Evolutionary conservation across 352 stramenopile species (phyloP).

Genomic region (Phytophthora pistaciae): DNA sequence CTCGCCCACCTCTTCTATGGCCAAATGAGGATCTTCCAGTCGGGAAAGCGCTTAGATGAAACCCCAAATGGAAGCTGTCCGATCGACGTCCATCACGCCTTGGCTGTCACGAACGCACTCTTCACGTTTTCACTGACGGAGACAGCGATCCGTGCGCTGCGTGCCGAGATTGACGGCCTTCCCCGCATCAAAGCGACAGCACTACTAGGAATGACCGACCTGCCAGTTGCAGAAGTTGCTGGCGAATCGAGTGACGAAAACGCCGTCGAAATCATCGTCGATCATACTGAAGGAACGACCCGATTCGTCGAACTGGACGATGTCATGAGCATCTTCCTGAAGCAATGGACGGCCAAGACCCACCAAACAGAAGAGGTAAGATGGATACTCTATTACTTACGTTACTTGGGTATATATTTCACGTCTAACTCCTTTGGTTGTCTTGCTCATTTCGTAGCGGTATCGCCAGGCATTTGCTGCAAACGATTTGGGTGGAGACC

Average conservation of each 20-base stretch:
- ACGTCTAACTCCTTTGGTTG: not conserved
- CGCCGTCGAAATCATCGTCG: not conserved
- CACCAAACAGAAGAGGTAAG: constrained; percentile 66
- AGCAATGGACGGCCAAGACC: constrained; percentile 55
- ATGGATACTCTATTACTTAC: not conserved
- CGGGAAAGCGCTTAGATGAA: constrained; percentile 65
- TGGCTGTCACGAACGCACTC: constrained; percentile 41
- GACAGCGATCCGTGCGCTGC: constrained; percentile 42
- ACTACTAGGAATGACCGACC: constrained; percentile 9
- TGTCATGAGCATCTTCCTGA: constrained; percentile 66
- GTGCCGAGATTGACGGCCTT: constrained; percentile 46
- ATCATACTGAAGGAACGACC: constrained; percentile 10
- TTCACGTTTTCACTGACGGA: constrained; percentile 60
- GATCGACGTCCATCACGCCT: constrained; percentile 43
- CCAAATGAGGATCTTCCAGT: constrained; percentile 76
- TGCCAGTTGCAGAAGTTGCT: not conserved
- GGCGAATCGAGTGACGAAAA: constrained; percentile 16
- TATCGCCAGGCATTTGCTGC: constrained; percentile 62
- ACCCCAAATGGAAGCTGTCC: constrained; percentile 59
- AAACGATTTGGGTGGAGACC: constrained; percentile 50
- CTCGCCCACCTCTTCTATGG: constrained; percentile 73
- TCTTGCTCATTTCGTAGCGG: constrained; percentile 29
- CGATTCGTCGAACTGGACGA: constrained; percentile 72
- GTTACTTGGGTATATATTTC: too few relatives aligned
- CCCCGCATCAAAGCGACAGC: constrained; percentile 13